Conservation (phyloP, 148 eudicot genomes). For the Silene latifolia region DNA sequence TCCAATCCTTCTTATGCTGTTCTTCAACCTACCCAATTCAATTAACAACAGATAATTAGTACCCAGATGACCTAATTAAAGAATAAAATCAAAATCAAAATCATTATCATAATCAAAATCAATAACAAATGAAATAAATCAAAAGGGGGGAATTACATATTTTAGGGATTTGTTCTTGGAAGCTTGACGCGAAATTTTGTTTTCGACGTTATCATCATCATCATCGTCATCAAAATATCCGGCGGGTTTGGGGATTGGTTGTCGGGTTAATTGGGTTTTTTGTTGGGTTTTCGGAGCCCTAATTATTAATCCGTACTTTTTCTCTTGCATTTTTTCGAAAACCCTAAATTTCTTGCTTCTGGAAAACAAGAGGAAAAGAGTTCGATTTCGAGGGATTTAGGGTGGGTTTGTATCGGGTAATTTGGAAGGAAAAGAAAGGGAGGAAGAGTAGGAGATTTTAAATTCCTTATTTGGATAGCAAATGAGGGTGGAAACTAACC, state of each 20-base stretch:
- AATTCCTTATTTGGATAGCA: no score
- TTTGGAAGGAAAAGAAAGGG: no score
- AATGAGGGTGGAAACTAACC: no score
- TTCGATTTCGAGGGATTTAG: no score
- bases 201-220: constrained; percentile 59
- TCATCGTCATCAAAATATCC: constrained; percentile 61
- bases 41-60: neutral
- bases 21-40: constrained; percentile 78
- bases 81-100: neutral
- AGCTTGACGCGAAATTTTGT: constrained; percentile 82
- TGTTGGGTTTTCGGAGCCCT: constrained; percentile 67
- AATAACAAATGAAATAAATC: neutral
- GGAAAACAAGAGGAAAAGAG: no score
- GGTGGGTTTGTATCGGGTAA: no score
- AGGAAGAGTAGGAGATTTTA: no score
- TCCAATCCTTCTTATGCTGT: constrained; percentile 85
- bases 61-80: neutral
- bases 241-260: constrained; percentile 42
- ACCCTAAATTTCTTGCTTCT: constrained; percentile 8
- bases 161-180: constrained; percentile 62
- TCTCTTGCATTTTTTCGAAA: constrained; percentile 15
- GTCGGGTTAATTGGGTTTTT: constrained; percentile 43
- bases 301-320: constrained; percentile 69
- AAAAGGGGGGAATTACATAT: constrained; percentile 38
- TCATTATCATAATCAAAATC: no score